These are phyloP conservation scores for Grifola frondosa DNA, from an alignment of 1,284 basidiomycete species.

Conservation along the genomic window DNA sequence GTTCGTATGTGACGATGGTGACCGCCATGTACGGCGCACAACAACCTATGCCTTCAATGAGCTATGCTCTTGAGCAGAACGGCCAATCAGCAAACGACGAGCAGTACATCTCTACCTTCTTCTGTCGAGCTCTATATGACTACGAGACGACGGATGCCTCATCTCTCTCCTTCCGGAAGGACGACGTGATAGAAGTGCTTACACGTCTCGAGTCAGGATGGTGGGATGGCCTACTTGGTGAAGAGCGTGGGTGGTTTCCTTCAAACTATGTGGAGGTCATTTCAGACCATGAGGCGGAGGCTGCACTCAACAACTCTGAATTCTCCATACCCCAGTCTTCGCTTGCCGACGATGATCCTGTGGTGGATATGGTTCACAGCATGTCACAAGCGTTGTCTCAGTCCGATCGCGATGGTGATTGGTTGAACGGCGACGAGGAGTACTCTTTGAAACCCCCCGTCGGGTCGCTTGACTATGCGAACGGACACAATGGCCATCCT, in stretches of 20 bases:
- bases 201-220: conserved; percentile 91
- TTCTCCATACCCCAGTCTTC: conserved; percentile 25
- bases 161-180: conserved; percentile 83
- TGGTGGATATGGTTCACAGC: conserved; percentile 51
- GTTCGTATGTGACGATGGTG: conserved; percentile 21
- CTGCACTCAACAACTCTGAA: conserved; percentile 55
- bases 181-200: conserved; percentile 93
- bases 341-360: conserved; percentile 33
- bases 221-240: conserved; percentile 96
- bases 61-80: conserved; percentile 14
- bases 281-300: conserved; percentile 77
- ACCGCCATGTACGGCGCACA: conserved; percentile 22
- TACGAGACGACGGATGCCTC: conserved; percentile 87
- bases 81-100: conserved; percentile 40
- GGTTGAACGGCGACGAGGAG: conserved; percentile 27
- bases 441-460: conserved; percentile 12
- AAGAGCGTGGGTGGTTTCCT: conserved; percentile 96
- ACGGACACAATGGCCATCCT: conserved; percentile 14
- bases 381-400: conserved; percentile 41
- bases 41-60: conserved; percentile 15
- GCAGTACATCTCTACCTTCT: conserved; percentile 67
- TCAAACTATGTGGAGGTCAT: conserved; percentile 90
- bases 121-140: conserved; percentile 92
- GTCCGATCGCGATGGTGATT: conserved; percentile 34
- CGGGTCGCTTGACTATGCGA: conserved; percentile 10